phyloP scores from a whole-genome alignment of 768 basidiomycete genomes.

The Termitomyces sp. region DNA sequence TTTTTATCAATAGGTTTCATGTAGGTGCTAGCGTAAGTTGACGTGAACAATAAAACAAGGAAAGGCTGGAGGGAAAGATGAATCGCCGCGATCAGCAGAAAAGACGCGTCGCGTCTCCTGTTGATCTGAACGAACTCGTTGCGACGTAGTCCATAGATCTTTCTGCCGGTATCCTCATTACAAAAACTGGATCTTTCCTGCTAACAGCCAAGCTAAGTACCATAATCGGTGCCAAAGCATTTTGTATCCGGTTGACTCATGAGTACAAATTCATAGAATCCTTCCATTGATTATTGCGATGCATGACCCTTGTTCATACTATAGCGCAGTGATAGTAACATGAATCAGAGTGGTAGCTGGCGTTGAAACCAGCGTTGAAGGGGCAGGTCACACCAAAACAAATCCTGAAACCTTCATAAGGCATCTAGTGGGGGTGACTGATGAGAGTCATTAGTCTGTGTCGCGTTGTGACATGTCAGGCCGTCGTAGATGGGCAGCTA shows the following conservation, averaged over 20 bases:
- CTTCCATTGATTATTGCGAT: constrained; percentile 2
- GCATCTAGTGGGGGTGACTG: constrained; percentile 14
- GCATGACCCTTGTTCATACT: constrained; percentile 6
- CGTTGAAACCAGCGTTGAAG: constrained; percentile 23
- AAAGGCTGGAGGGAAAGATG: too few species aligned
- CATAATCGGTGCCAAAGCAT: background rate
- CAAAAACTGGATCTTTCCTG: background rate
- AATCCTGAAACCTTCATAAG: constrained; percentile 8
- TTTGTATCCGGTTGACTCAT: background rate
- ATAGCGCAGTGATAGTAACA: constrained; percentile 2
- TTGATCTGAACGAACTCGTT: background rate
- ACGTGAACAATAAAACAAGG: too few species aligned
- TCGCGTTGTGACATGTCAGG: constrained; percentile 7
- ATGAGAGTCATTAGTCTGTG: constrained; percentile 18
- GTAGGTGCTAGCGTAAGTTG: too few species aligned
- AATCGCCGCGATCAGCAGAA: too few species aligned
- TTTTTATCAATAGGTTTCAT: too few species aligned
- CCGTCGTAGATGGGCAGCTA: constrained; percentile 2
- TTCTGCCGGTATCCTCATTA: background rate
- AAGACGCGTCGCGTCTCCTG: too few species aligned
- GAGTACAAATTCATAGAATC: background rate
- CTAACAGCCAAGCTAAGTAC: too few species aligned
- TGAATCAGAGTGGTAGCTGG: constrained; percentile 13
- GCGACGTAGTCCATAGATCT: background rate
- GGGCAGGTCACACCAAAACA: background rate